A percentile compares a stretch with the other conserved stretches of the same genome.
Conservation (phyloP, 768 basidiomycete genomes). For the Suillus cothurnatus region DNA sequence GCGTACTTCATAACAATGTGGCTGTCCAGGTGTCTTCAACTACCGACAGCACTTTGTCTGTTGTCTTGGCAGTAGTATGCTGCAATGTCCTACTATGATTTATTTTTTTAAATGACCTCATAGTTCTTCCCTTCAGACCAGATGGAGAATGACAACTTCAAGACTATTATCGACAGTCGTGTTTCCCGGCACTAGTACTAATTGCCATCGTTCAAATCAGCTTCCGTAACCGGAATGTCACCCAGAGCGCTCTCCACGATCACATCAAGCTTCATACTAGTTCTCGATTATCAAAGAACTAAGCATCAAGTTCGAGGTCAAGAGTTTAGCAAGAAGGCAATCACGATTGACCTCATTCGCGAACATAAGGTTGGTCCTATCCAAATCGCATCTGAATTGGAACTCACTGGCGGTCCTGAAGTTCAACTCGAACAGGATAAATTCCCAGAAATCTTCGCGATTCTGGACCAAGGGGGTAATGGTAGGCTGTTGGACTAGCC, state of each 20-base stretch:
- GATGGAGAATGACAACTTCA: conserved; percentile 78
- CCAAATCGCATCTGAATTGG: background rate
- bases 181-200: conserved; percentile 63
- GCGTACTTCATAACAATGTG: too few relatives aligned
- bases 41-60: conserved; percentile 68
- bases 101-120: conserved; percentile 8
- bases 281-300: conserved; percentile 85
- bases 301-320: conserved; percentile 95
- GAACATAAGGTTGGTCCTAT: conserved; percentile 75
- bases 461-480: conserved; percentile 72
- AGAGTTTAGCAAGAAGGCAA: conserved; percentile 88
- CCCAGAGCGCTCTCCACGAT: conserved; percentile 85
- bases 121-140: conserved; percentile 90
- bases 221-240: conserved; percentile 73
- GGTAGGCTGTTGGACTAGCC: conserved; percentile 42
- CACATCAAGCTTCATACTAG: conserved; percentile 93
- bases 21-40: conserved; percentile 87
- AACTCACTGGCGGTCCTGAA: too few relatives aligned
- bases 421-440: too few relatives aligned
- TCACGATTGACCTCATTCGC: conserved; percentile 73
- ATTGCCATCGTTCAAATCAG: conserved; percentile 76
- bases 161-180: conserved; percentile 55
- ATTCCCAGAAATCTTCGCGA: conserved; percentile 83
- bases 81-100: background rate
- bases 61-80: conserved; percentile 85